phyloP scores from a whole-genome alignment of 768 basidiomycete species.

The Amanita phalloides region DNA sequence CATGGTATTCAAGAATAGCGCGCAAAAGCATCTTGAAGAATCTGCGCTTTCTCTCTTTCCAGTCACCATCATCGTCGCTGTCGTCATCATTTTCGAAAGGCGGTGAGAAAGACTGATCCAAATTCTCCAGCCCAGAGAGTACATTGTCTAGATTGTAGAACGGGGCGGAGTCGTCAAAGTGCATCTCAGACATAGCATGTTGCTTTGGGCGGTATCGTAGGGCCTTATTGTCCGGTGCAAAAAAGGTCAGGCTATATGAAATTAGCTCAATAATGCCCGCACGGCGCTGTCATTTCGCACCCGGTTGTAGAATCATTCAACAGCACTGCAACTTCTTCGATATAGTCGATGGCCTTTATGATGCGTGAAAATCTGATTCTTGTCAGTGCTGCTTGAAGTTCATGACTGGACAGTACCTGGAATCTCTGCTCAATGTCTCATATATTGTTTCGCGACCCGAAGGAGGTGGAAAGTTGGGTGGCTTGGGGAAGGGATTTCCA shows the following conservation, averaged over 20 bases:
- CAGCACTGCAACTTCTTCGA: slow-evolving; percentile 24
- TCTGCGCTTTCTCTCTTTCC: slow-evolving; percentile 41
- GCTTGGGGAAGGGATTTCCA: not conserved
- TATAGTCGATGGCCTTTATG: slow-evolving; percentile 28
- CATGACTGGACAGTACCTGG: slow-evolving; percentile 8
- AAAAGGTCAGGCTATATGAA: slow-evolving; percentile 36
- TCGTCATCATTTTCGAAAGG: slow-evolving; percentile 1
- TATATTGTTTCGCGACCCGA: slow-evolving; percentile 3
- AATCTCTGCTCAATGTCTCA: slow-evolving; percentile 7
- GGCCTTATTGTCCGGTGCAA: slow-evolving; percentile 38
- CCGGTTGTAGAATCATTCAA: slow-evolving; percentile 27
- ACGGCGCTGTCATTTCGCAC: slow-evolving; percentile 13
- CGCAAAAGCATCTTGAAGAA: slow-evolving; percentile 44
- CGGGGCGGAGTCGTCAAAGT: slow-evolving; percentile 4
- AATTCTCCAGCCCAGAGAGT: slow-evolving; percentile 27
- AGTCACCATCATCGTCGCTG: slow-evolving; percentile 24
- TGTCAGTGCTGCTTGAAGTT: not conserved
- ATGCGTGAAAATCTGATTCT: slow-evolving; percentile 25
- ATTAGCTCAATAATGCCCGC: not conserved
- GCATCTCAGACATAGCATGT: not conserved
- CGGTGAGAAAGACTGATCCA: slow-evolving; percentile 7
- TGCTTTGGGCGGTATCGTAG: slow-evolving; percentile 17
- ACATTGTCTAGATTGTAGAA: slow-evolving; percentile 16
- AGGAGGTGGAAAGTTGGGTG: not conserved
- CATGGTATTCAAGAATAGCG: slow-evolving; percentile 47